Evolutionary conservation across 768 basidiomycete species (phyloP).

Genomic region (Phanerochaete carnosa): DNA sequence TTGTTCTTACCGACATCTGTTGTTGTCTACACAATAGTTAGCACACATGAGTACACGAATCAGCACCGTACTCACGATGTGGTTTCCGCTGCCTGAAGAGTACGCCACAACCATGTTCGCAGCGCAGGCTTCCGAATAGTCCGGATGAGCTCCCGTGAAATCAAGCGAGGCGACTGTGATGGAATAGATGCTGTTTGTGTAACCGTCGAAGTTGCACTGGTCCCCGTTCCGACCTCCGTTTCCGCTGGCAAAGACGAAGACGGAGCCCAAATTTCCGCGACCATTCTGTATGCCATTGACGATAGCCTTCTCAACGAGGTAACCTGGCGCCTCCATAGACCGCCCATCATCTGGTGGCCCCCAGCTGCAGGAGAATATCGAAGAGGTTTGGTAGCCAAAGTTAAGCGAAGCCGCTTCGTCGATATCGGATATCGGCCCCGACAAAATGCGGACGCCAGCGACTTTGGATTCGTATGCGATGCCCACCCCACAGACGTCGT

Average conservation of each 20-base stretch:
- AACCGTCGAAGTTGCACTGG: constrained; percentile 99
- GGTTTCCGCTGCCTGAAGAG: constrained; percentile 90
- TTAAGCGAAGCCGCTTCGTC: constrained; percentile 96
- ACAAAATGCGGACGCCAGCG: constrained; percentile 93
- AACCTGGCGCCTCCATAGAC: constrained; percentile 91
- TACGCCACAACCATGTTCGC: constrained; percentile 97
- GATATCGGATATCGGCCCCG: constrained; percentile 89
- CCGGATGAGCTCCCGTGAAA: constrained; percentile 89
- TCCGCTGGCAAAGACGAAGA: constrained; percentile 97
- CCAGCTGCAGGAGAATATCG: constrained; percentile 97
- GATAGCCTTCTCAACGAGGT: constrained; percentile 90
- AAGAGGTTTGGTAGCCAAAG: constrained; percentile 88
- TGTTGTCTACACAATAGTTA: constrained; percentile 61
- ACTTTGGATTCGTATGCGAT: constrained; percentile 91
- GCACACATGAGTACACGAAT: constrained; percentile 11
- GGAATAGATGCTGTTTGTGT: constrained; percentile 96
- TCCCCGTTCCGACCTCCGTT: constrained; percentile 91
- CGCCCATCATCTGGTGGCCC: constrained; percentile 94
- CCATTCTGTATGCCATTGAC: constrained; percentile 92
- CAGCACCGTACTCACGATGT: constrained; percentile 64
- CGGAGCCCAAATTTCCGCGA: constrained; percentile 82
- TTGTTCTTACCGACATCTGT: constrained; percentile 86
- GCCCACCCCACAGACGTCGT: constrained; percentile 91
- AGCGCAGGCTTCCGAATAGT: constrained; percentile 96
- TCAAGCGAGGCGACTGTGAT: constrained; percentile 97